Percentiles rank a stretch among this genome's conserved stretches.
These are phyloP conservation scores for Caryopteris hybrid DNA, from an alignment of 305 asterid species.

Conservation along the genomic window DNA sequence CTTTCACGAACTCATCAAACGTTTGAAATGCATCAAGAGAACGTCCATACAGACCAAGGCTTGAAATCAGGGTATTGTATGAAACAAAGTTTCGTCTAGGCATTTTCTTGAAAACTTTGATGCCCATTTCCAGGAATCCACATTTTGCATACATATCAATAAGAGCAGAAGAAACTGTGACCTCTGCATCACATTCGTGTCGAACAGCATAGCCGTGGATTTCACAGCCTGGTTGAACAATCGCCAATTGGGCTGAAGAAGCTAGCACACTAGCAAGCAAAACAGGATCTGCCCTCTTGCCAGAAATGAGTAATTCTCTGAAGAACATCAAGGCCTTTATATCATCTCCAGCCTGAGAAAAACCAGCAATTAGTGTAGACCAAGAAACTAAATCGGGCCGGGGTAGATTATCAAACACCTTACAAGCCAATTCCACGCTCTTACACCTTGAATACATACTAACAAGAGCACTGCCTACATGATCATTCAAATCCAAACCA, in stretches of 20 bases:
- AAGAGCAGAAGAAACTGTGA: slow-evolving; percentile 67
- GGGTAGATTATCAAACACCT: slow-evolving; percentile 32
- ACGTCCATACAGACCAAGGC: slow-evolving; percentile 66
- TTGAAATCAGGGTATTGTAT: slow-evolving; percentile 51
- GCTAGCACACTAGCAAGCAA: slow-evolving; percentile 51
- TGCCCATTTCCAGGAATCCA: slow-evolving; percentile 63
- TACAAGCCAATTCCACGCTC: slow-evolving; percentile 43
- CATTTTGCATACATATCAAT: slow-evolving; percentile 87
- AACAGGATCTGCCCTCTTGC: slow-evolving; percentile 41
- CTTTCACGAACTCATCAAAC: slow-evolving; percentile 42
- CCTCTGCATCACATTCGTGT: slow-evolving; percentile 26
- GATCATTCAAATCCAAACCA: slow-evolving; percentile 49
- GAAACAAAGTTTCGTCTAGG: slow-evolving; percentile 45
- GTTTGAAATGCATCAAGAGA: slow-evolving; percentile 44
- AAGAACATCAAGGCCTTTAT: slow-evolving; percentile 43
- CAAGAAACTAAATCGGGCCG: slow-evolving; percentile 75
- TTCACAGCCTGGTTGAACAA: slow-evolving; percentile 54
- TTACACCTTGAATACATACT: slow-evolving; percentile 55
- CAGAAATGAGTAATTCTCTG: slow-evolving; percentile 33
- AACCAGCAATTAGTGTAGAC: slow-evolving; percentile 68
- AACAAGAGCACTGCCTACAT: slow-evolving; percentile 59
- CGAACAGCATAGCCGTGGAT: slow-evolving; percentile 66
- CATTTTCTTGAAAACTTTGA: slow-evolving; percentile 46
- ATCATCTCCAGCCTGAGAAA: slow-evolving; percentile 41
- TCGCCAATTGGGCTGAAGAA: slow-evolving; percentile 48